phyloP scores from a whole-genome alignment of 257 asterid genomes.

The Datura wrightii region DNA sequence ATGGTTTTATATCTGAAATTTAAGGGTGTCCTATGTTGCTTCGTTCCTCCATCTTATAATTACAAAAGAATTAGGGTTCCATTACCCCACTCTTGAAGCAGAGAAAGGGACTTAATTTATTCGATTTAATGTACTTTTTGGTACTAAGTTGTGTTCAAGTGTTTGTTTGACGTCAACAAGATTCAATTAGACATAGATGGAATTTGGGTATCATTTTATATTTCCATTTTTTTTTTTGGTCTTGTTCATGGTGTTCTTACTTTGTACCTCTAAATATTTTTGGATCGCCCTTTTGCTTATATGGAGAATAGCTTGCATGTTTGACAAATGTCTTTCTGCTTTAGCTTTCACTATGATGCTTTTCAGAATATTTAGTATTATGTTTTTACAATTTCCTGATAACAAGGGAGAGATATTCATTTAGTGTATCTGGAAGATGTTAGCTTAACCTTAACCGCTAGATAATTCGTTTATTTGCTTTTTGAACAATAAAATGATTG shows the following conservation, averaged over 20 bases:
- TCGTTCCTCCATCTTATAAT: not conserved
- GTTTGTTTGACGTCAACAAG: not conserved
- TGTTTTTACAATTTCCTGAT: not conserved
- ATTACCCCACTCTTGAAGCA: not conserved
- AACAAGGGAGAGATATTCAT: not conserved
- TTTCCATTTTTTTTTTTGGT: not conserved
- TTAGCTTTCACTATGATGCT: not conserved
- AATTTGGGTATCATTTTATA: not conserved
- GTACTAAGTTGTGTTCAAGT: not conserved
- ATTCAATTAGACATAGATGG: not conserved
- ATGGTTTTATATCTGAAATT: not conserved
- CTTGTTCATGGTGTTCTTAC: not conserved
- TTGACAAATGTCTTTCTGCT: not conserved
- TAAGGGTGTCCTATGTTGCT: not conserved
- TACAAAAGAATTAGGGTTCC: not conserved
- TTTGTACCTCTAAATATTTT: not conserved
- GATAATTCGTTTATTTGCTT: not conserved
- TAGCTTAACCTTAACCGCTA: not conserved
- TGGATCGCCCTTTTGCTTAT: not conserved
- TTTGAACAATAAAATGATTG: not conserved
- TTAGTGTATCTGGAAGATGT: not conserved
- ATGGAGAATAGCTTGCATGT: constrained; percentile 14
- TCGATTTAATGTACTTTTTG: not conserved
- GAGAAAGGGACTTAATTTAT: not conserved
- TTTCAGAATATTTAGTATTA: not conserved